Conservation (phyloP, 2,329 filamentous ascomycete genomes). For the Epicoccum sorghinum region DNA sequence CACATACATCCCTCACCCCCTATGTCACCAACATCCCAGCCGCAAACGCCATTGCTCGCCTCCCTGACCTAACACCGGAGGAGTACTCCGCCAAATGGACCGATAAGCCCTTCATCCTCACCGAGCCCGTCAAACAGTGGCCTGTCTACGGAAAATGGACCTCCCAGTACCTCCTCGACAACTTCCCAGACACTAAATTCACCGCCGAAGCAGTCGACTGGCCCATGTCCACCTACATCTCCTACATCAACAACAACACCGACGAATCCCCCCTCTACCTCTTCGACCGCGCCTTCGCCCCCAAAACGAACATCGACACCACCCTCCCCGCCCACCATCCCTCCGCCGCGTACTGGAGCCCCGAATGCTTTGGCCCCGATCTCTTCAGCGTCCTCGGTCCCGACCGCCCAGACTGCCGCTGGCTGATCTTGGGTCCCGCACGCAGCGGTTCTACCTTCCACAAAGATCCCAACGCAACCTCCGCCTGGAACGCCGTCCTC, state of each 20-base stretch:
- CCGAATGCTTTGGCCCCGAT: slow-evolving; percentile 84
- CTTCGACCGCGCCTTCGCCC: slow-evolving; percentile 84
- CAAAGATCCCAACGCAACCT: slow-evolving; percentile 76
- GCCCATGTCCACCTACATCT: slow-evolving; percentile 78
- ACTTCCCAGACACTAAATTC: slow-evolving; percentile 72
- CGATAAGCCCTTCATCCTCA: slow-evolving; percentile 83
- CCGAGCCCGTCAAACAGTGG: slow-evolving; percentile 80
- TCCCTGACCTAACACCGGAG: slow-evolving; percentile 70
- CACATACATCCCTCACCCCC: slow-evolving; percentile 70
- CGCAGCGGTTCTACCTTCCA: slow-evolving; percentile 94
- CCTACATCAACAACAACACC: slow-evolving; percentile 78
- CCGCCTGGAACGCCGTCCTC: slow-evolving; percentile 93
- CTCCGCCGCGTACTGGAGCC: slow-evolving; percentile 73
- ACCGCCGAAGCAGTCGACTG: slow-evolving; percentile 94
- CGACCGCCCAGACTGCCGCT: slow-evolving; percentile 84
- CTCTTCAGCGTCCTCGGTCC: slow-evolving; percentile 78
- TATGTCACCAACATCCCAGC: slow-evolving; percentile 75
- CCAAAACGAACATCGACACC: slow-evolving; percentile 74
- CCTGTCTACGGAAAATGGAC: slow-evolving; percentile 78
- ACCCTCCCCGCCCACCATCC: slow-evolving; percentile 57
- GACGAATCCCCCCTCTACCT: slow-evolving; percentile 94
- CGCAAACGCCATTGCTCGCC: slow-evolving; percentile 73
- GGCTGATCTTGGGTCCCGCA: slow-evolving; percentile 89
- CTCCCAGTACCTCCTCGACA: slow-evolving; percentile 67
- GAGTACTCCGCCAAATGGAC: slow-evolving; percentile 81